A percentile compares a stretch with the other conserved stretches of the same genome.
Conservation (phyloP, 495 filamentous ascomycete genomes). For the Penicillium antarcticum region DNA sequence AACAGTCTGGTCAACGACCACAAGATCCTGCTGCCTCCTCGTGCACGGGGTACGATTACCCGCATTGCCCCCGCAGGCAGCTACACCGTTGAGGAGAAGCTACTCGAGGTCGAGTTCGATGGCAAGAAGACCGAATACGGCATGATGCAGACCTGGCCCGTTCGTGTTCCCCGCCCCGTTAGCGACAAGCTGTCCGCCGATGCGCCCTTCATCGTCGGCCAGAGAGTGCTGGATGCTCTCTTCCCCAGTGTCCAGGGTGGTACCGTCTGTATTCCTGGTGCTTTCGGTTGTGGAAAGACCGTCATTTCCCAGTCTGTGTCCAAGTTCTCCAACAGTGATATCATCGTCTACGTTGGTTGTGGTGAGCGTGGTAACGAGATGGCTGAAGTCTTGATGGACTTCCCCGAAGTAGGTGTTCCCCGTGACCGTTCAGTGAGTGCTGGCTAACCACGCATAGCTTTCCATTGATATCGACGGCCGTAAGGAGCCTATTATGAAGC, state of each 20-base stretch:
- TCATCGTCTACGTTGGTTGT: constrained; percentile 98
- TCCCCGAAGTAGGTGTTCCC: constrained; percentile 64
- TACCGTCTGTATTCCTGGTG: constrained; percentile 96
- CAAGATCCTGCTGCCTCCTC: constrained; percentile 91
- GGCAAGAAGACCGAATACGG: constrained; percentile 86
- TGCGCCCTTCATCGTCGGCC: constrained; percentile 90
- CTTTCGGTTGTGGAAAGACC: constrained; percentile 99
- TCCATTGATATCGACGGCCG: constrained; percentile 86
- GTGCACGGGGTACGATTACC: constrained; percentile 88
- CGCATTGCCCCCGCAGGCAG: constrained; percentile 80
- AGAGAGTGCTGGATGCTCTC: constrained; percentile 94
- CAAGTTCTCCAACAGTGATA: constrained; percentile 99
- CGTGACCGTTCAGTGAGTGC: no score
- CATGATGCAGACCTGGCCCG: constrained; percentile 99
- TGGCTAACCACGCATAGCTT: constrained; percentile 48
- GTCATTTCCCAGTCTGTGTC: constrained; percentile 97
- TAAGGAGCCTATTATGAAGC: constrained; percentile 99
- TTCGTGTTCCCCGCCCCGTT: constrained; percentile 87
- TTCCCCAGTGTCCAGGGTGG: constrained; percentile 97
- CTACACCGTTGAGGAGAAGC: constrained; percentile 92
- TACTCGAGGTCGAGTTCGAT: constrained; percentile 95
- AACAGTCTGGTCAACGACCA: constrained; percentile 95
- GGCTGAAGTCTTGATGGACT: constrained; percentile 99
- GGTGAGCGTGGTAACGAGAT: constrained; percentile 99
- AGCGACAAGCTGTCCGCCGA: constrained; percentile 86